phyloP scores from a whole-genome alignment of 208 protist species.

The Trichomonas tenax region DNA sequence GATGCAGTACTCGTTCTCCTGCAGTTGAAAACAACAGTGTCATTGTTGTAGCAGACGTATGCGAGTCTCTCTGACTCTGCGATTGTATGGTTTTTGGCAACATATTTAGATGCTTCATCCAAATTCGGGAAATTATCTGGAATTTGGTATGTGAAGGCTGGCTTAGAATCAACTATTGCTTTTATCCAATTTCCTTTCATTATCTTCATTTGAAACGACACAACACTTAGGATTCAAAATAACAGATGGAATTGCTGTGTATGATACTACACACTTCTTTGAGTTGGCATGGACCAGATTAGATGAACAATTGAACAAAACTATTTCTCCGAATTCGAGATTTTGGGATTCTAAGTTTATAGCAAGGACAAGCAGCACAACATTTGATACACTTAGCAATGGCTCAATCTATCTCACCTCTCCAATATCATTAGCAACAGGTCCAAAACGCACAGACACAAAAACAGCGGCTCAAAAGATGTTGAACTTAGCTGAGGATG shows the following conservation, averaged over 20 bases:
- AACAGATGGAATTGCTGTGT: not conserved
- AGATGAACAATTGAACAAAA: not conserved
- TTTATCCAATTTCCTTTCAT: not conserved
- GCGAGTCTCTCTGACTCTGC: too few relatives aligned
- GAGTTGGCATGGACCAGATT: not conserved
- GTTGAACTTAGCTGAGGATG: not conserved
- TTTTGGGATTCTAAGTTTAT: not conserved
- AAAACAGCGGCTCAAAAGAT: not conserved
- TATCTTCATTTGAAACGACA: not conserved
- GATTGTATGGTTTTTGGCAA: too few relatives aligned
- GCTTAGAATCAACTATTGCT: not conserved
- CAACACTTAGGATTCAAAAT: not conserved
- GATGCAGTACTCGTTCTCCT: too few relatives aligned
- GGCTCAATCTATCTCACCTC: not conserved
- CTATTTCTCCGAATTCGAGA: not conserved
- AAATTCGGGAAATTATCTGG: too few relatives aligned
- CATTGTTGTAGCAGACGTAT: too few relatives aligned
- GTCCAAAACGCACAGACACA: not conserved
- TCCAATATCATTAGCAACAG: not conserved
- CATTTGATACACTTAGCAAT: not conserved
- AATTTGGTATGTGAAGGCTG: too few relatives aligned
- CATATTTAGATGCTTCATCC: too few relatives aligned
- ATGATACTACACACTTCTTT: not conserved
- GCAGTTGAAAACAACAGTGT: too few relatives aligned
- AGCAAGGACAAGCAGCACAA: not conserved